Conservation (phyloP, 2,329 filamentous ascomycete genomes). For the Fusarium buharicum region DNA sequence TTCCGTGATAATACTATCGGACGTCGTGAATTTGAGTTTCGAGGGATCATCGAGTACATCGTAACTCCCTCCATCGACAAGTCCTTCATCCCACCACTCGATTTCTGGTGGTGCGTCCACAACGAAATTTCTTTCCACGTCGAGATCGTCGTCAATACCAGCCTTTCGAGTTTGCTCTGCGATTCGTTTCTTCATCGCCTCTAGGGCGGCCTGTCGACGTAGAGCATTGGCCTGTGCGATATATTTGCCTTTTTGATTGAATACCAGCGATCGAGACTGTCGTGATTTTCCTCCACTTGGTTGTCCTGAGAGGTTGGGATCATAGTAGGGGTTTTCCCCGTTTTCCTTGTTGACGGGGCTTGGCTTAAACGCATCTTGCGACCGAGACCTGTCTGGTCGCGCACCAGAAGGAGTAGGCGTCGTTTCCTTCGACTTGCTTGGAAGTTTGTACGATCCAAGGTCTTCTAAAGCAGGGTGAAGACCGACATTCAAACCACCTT, state of each 20-base stretch:
- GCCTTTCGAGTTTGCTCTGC: constrained; percentile 87
- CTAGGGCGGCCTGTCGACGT: constrained; percentile 85
- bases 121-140: constrained; percentile 89
- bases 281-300: constrained; percentile 67
- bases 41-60: constrained; percentile 71
- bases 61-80: constrained; percentile 81
- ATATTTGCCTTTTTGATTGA: constrained; percentile 97
- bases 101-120: constrained; percentile 85
- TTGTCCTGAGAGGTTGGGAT: constrained; percentile 73
- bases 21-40: constrained; percentile 76
- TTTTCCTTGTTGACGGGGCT: constrained; percentile 22
- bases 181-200: constrained; percentile 94
- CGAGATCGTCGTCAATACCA: constrained; percentile 91
- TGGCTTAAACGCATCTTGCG: constrained; percentile 36
- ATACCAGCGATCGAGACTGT: constrained; percentile 79
- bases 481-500: constrained; percentile 78
- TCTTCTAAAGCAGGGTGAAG: constrained; percentile 79
- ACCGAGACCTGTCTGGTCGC: constrained; percentile 29
- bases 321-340: constrained; percentile 80
- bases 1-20: constrained; percentile 88
- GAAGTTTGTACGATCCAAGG: constrained; percentile 59
- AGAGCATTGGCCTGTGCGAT: constrained; percentile 93
- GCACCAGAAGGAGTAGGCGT: constrained; percentile 30
- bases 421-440: constrained; percentile 52
- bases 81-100: constrained; percentile 97